These are phyloP conservation scores for Rhizophagus sp. DNA, from an alignment of 192 early-diverging fungal species.

Conservation along the genomic window DNA sequence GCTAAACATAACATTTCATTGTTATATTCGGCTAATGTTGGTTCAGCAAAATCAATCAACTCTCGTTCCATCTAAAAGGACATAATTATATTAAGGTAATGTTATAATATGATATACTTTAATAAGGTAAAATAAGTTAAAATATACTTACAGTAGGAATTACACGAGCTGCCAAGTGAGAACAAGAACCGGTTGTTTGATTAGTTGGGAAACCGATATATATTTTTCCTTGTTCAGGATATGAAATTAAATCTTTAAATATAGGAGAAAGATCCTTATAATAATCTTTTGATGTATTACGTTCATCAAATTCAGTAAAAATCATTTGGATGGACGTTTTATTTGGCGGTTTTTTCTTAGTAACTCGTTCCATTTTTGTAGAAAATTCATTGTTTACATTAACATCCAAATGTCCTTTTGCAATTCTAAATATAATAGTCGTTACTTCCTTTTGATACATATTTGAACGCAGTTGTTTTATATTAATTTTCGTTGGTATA, in stretches of 20 bases:
- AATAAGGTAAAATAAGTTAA: no score
- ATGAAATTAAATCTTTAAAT: conserved; percentile 75
- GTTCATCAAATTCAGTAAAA: conserved; percentile 75
- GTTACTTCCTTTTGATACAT: conserved; percentile 33
- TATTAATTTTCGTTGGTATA: conserved; percentile 21
- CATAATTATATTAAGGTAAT: no score
- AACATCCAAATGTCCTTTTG: conserved; percentile 58
- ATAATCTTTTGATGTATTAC: conserved; percentile 37
- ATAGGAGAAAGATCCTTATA: conserved; percentile 34
- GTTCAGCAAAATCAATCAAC: conserved; percentile 86
- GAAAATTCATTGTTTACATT: conserved; percentile 52
- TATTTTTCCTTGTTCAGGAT: conserved; percentile 75
- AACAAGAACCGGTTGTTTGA: conserved; percentile 84
- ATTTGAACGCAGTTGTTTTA: not conserved
- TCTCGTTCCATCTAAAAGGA: conserved; percentile 62
- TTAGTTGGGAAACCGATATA: conserved; percentile 91
- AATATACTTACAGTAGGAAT: conserved; percentile 70
- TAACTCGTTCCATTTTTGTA: conserved; percentile 82
- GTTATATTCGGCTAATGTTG: conserved; percentile 78
- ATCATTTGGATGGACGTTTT: conserved; percentile 69
- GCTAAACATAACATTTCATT: conserved; percentile 72
- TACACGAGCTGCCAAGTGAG: conserved; percentile 76
- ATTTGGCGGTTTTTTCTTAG: conserved; percentile 82
- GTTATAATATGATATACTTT: no score
- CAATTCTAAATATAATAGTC: conserved; percentile 72